phyloP scores from a whole-genome alignment of 257 asterid genomes.

The Forsythia viridissima region DNA sequence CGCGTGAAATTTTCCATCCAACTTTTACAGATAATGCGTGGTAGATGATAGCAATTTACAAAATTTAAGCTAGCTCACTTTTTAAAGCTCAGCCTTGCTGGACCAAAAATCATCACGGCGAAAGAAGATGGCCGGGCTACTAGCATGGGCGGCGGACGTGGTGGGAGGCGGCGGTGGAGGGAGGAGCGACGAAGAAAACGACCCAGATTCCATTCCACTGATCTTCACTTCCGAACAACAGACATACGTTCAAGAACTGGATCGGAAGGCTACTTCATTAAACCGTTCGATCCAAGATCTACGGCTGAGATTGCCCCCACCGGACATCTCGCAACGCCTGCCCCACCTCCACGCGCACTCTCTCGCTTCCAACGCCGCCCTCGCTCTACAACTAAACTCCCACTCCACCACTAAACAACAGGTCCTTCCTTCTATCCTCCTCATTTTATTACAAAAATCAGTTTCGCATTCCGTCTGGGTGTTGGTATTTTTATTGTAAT shows the following conservation, averaged over 20 bases:
- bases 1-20: too few relatives aligned
- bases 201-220: slow-evolving; percentile 67
- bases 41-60: too few relatives aligned
- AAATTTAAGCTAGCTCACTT: too few relatives aligned
- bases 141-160: slow-evolving; percentile 99
- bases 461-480: neutral
- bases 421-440: slow-evolving; percentile 31
- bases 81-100: neutral
- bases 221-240: slow-evolving; percentile 84
- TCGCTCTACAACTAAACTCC: slow-evolving; percentile 84
- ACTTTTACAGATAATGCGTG: too few relatives aligned
- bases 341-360: slow-evolving; percentile 98
- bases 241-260: slow-evolving; percentile 62
- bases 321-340: slow-evolving; percentile 89
- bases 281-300: slow-evolving; percentile 96
- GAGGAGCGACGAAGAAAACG: slow-evolving; percentile 52
- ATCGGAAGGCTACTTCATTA: slow-evolving; percentile 60
- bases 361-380: slow-evolving; percentile 86
- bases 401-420: slow-evolving; percentile 92
- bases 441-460: neutral
- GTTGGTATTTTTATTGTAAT: neutral
- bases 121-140: slow-evolving; percentile 76
- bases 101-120: neutral
- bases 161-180: slow-evolving; percentile 73
- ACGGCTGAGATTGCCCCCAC: slow-evolving; percentile 87